These are phyloP conservation scores for Fusarium metavorans DNA, from an alignment of 2,329 filamentous ascomycete genomes.

Conservation along the genomic window DNA sequence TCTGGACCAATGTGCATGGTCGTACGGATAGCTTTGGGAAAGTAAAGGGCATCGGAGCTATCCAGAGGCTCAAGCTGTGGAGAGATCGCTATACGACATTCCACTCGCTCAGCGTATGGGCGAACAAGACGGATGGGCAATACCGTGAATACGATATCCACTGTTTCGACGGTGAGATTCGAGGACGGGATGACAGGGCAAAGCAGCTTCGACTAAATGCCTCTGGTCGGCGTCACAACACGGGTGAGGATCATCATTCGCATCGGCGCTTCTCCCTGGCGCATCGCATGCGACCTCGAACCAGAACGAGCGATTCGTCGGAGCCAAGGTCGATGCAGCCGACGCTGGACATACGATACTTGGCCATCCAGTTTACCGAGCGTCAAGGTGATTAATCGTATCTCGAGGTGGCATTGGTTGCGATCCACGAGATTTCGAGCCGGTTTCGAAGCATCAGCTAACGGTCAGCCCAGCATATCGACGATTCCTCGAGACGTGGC, in stretches of 20 bases:
- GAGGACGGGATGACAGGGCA: slow-evolving; percentile 59
- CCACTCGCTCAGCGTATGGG: slow-evolving; percentile 61
- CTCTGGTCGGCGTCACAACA: slow-evolving; percentile 55
- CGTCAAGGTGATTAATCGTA: slow-evolving; percentile 54
- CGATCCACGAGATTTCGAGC: slow-evolving; percentile 9
- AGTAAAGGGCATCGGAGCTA: slow-evolving; percentile 62
- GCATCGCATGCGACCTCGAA: slow-evolving; percentile 56
- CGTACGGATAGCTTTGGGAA: slow-evolving; percentile 64
- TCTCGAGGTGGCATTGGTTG: slow-evolving; percentile 9
- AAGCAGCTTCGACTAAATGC: slow-evolving; percentile 59
- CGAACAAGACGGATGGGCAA: slow-evolving; percentile 59
- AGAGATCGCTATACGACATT: slow-evolving; percentile 60
- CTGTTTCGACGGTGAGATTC: slow-evolving; percentile 60
- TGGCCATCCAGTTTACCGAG: slow-evolving; percentile 63
- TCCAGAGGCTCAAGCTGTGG: slow-evolving; percentile 66
- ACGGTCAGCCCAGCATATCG: slow-evolving; percentile 50
- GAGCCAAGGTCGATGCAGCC: slow-evolving; percentile 41
- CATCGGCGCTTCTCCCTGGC: slow-evolving; percentile 58
- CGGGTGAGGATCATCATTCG: slow-evolving; percentile 50
- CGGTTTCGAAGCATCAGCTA: slow-evolving; percentile 37
- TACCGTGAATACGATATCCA: slow-evolving; percentile 63
- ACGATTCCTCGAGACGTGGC: slow-evolving; percentile 61
- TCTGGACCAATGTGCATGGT: slow-evolving; percentile 63
- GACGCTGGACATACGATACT: slow-evolving; percentile 59
- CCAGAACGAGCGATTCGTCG: slow-evolving; percentile 47